These are phyloP conservation scores for Cryphonectria carpinicola DNA, from an alignment of 2,329 filamentous ascomycete genomes.

Conservation along the genomic window DNA sequence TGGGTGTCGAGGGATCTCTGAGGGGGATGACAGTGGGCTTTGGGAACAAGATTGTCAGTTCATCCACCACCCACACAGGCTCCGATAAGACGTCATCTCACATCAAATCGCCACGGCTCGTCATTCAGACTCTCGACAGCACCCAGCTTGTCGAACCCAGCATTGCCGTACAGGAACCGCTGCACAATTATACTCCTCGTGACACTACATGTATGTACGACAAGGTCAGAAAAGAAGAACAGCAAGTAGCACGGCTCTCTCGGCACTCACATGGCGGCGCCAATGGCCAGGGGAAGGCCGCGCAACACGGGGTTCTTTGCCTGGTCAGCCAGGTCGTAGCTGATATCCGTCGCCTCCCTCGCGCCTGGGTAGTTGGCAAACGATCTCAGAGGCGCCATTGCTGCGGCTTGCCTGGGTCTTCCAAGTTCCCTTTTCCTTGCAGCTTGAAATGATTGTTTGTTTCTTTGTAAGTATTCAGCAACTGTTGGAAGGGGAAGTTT, in stretches of 20 bases:
- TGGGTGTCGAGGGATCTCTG: conserved; percentile 37
- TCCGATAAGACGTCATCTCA: conserved; percentile 28
- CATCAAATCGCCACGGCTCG: conserved; percentile 53
- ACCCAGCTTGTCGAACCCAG: conserved; percentile 55
- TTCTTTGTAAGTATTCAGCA: neutral
- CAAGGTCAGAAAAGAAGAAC: neutral
- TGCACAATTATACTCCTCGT: conserved; percentile 64
- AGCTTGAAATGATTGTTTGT: neutral
- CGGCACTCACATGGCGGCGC: conserved; percentile 39
- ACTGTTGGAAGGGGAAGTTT: neutral
- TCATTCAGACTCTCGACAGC: conserved; percentile 50
- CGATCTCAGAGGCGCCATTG: conserved; percentile 19
- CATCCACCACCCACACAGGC: neutral
- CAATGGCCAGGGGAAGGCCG: conserved; percentile 65
- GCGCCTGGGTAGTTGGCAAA: conserved; percentile 52
- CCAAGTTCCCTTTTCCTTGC: neutral
- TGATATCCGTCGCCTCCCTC: conserved; percentile 41
- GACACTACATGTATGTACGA: conserved; percentile 50
- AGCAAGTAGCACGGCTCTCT: conserved; percentile 32
- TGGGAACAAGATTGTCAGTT: neutral
- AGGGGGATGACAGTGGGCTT: conserved; percentile 63
- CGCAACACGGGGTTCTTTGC: conserved; percentile 72
- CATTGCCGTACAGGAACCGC: conserved; percentile 71
- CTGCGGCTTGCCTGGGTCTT: neutral
- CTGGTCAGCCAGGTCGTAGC: conserved; percentile 38